Evolutionary conservation across 441 rosid genomes (phyloP).

Genomic region (Eruca vesicaria): DNA sequence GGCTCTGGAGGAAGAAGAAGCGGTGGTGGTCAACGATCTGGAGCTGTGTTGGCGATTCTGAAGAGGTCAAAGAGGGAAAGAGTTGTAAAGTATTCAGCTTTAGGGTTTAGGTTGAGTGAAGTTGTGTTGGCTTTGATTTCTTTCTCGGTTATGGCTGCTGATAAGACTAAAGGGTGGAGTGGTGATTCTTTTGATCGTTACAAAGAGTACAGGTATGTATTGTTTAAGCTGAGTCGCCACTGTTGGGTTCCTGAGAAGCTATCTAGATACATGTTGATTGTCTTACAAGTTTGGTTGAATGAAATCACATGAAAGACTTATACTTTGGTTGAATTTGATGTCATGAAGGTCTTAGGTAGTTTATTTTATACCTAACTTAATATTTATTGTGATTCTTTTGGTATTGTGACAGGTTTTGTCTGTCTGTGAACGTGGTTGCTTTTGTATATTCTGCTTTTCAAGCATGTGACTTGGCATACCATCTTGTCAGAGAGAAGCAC

Average conservation of each 20-base stretch:
- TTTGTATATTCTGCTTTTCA: slow-evolving; percentile 77
- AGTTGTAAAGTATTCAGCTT: slow-evolving; percentile 45
- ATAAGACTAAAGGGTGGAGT: slow-evolving; percentile 93
- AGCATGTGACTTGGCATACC: slow-evolving; percentile 63
- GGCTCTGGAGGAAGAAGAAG: slow-evolving; percentile 38
- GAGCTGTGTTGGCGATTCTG: slow-evolving; percentile 34
- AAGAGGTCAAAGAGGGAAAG: slow-evolving; percentile 28
- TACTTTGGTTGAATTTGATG: slow-evolving; percentile 7
- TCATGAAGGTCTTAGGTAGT: background rate
- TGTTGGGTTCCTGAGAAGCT: slow-evolving; percentile 1
- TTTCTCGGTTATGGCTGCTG: slow-evolving; percentile 92
- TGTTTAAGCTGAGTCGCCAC: slow-evolving; percentile 5
- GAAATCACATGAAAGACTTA: background rate
- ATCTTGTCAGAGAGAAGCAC: slow-evolving; percentile 56
- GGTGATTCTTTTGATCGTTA: slow-evolving; percentile 97
- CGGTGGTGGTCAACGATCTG: slow-evolving; percentile 30
- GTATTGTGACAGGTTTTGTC: slow-evolving; percentile 63
- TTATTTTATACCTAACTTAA: background rate
- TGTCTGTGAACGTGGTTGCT: slow-evolving; percentile 83
- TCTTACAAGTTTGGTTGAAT: background rate
- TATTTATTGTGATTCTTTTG: background rate
- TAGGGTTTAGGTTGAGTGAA: slow-evolving; percentile 76
- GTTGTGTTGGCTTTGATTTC: slow-evolving; percentile 79
- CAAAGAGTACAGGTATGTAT: slow-evolving; percentile 76
- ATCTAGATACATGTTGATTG: background rate